phyloP scores from a whole-genome alignment of 2,329 filamentous ascomycete species.

The Nothophaeocryptopus gaeumannii region DNA sequence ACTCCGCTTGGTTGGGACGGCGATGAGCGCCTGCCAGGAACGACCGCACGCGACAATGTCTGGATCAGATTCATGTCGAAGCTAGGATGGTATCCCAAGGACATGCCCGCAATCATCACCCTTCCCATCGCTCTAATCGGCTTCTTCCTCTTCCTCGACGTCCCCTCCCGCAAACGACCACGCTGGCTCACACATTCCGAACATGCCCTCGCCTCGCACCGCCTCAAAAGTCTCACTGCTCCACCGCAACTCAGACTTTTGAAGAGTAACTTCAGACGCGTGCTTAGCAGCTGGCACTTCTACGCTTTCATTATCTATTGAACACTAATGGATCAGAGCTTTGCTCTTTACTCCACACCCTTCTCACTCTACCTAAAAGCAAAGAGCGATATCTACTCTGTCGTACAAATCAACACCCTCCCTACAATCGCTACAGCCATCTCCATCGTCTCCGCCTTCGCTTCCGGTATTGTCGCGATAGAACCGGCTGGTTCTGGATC shows the following conservation, averaged over 20 bases:
- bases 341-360: not conserved
- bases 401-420: slow-evolving; percentile 43
- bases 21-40: too few relatives aligned
- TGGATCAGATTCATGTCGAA: not conserved
- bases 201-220: not conserved
- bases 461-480: slow-evolving; percentile 36
- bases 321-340: not conserved
- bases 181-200: not conserved
- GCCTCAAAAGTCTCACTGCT: not conserved
- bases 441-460: slow-evolving; percentile 38
- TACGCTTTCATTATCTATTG: not conserved
- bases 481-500: slow-evolving; percentile 37
- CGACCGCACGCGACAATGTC: not conserved
- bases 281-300: not conserved
- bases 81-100: not conserved
- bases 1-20: too few relatives aligned
- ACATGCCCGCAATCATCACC: slow-evolving; percentile 4
- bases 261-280: not conserved
- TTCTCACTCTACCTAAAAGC: not conserved
- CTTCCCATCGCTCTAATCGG: slow-evolving; percentile 4
- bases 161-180: not conserved
- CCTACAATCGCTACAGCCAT: slow-evolving; percentile 43
- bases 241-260: not conserved
- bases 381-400: slow-evolving; percentile 23
- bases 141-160: not conserved